Conservation (phyloP, 2,329 filamentous ascomycete species). For the Fusarium devonianum region DNA sequence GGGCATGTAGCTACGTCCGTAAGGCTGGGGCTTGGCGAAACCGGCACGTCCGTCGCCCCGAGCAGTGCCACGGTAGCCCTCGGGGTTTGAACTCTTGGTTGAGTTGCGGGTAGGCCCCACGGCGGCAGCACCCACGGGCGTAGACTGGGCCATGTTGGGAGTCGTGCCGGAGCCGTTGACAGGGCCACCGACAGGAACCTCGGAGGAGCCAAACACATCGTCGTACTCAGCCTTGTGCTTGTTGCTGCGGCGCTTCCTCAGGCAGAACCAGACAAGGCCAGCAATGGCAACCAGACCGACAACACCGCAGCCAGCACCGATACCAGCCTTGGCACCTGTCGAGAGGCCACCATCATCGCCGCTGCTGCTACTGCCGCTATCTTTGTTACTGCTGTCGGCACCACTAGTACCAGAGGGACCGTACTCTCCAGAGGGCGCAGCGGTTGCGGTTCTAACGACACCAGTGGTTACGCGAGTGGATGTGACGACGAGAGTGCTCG, state of each 20-base stretch:
- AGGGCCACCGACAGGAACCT: conserved; percentile 50
- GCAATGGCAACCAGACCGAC: conserved; percentile 47
- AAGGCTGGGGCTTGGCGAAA: conserved; percentile 49
- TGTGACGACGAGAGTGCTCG: conserved; percentile 48
- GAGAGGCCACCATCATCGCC: conserved; percentile 44
- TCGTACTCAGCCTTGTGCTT: conserved; percentile 47
- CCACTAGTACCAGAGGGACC: conserved; percentile 27
- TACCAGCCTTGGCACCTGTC: conserved; percentile 54
- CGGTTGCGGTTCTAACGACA: conserved; percentile 41
- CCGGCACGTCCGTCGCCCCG: conserved; percentile 50
- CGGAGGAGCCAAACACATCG: conserved; percentile 52
- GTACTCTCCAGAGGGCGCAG: conserved; percentile 38
- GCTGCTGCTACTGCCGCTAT: conserved; percentile 19
- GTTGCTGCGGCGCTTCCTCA: conserved; percentile 43
- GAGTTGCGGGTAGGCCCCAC: conserved; percentile 40
- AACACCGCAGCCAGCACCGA: conserved; percentile 51
- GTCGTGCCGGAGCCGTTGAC: conserved; percentile 29
- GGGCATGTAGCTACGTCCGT: conserved; percentile 43
- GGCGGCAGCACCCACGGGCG: conserved; percentile 35
- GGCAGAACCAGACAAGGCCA: conserved; percentile 42
- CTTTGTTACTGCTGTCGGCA: conserved; percentile 8
- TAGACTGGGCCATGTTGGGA: conserved; percentile 45
- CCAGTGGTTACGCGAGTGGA: conserved; percentile 46
- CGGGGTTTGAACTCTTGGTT: conserved; percentile 36
- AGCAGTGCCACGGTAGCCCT: conserved; percentile 52